Evolutionary conservation across 805 yeast species (phyloP).

Genomic region (Cyberlindnera lachancei): DNA sequence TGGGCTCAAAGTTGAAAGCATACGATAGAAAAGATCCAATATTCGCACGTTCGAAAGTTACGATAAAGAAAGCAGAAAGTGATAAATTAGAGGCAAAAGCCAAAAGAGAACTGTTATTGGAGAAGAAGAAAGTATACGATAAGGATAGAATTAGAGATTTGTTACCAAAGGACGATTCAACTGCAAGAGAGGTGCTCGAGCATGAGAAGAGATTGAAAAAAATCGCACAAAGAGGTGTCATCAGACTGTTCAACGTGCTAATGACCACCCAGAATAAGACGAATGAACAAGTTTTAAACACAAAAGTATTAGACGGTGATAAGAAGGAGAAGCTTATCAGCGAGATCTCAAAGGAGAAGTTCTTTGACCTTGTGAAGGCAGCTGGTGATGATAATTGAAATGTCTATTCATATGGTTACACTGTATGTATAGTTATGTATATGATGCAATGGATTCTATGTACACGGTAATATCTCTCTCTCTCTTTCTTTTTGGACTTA

Average conservation of each 20-base stretch:
- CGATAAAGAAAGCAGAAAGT: slow-evolving; percentile 64
- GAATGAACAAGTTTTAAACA: slow-evolving; percentile 39
- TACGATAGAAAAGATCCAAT: slow-evolving; percentile 87
- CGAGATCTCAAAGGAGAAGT: slow-evolving; percentile 83
- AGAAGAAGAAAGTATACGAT: slow-evolving; percentile 61
- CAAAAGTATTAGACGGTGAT: slow-evolving; percentile 32
- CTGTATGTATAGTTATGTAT: background rate
- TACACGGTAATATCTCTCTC: too few species aligned
- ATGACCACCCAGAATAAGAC: slow-evolving; percentile 68
- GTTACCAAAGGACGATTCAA: slow-evolving; percentile 55
- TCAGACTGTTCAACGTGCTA: slow-evolving; percentile 76
- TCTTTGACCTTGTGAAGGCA: slow-evolving; percentile 78
- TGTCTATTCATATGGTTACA: too few species aligned
- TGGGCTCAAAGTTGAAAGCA: slow-evolving; percentile 81
- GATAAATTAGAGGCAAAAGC: slow-evolving; percentile 84
- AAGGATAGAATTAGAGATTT: slow-evolving; percentile 61
- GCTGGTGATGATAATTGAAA: slow-evolving; percentile 42
- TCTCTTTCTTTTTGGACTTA: too few species aligned
- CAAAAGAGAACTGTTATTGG: slow-evolving; percentile 56
- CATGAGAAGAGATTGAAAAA: slow-evolving; percentile 65
- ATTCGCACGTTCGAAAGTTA: slow-evolving; percentile 71
- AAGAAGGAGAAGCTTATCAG: slow-evolving; percentile 56
- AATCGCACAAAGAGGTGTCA: slow-evolving; percentile 84
- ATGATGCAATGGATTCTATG: too few species aligned
- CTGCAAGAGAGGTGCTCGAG: slow-evolving; percentile 52